Conservation (phyloP, 75 land plant species). For the Larix kaempferi region DNA sequence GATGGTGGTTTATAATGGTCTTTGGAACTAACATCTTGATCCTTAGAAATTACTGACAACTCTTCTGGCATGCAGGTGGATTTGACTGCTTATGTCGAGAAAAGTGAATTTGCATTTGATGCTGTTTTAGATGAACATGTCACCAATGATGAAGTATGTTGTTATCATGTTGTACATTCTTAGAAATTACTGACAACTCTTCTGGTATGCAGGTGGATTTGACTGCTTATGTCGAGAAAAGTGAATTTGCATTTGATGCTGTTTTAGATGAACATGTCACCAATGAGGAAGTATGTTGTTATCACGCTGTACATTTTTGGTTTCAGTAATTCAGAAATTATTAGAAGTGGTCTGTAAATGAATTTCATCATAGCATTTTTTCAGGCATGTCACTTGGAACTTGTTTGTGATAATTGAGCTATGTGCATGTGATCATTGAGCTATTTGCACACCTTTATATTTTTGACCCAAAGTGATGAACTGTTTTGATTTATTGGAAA, state of each 20-base stretch:
- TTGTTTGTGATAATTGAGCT: no score
- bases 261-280: conserved; percentile 49
- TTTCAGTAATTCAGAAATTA: not conserved
- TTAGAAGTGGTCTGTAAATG: not conserved
- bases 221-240: conserved; percentile 54
- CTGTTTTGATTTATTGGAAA: no score
- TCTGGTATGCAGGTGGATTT: conserved; percentile 38
- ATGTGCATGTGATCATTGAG: no score
- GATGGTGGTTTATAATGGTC: not conserved
- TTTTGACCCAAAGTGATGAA: no score
- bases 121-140: conserved; percentile 50
- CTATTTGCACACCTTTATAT: no score
- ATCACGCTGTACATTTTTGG: not conserved
- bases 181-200: not conserved
- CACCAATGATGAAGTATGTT: conserved; percentile 33
- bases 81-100: conserved; percentile 53
- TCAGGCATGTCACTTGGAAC: not conserved
- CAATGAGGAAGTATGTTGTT: conserved; percentile 25
- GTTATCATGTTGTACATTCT: not conserved
- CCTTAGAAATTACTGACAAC: not conserved
- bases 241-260: conserved; percentile 55
- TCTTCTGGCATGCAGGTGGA: conserved; percentile 32
- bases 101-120: conserved; percentile 53
- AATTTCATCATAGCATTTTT: not conserved
- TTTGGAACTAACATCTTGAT: not conserved